These are phyloP conservation scores for Penicillium sp. DNA, from an alignment of 2,329 filamentous ascomycete species.

Conservation along the genomic window DNA sequence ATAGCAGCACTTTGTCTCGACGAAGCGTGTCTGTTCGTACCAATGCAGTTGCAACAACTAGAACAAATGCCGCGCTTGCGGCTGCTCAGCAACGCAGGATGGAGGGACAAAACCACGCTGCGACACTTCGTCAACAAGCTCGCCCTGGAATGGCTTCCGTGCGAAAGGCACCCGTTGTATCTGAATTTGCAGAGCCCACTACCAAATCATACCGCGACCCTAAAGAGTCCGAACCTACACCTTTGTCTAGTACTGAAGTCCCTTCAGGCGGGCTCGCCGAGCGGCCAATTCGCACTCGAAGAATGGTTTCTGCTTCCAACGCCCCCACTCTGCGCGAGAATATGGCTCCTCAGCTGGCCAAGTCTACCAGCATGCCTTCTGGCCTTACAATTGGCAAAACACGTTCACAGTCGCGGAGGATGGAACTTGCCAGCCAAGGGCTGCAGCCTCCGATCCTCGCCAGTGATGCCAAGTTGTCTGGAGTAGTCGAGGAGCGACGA, in stretches of 20 bases:
- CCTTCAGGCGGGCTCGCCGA: conserved; percentile 46
- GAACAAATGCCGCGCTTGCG: conserved; percentile 49
- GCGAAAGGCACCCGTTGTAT: conserved; percentile 36
- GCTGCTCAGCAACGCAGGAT: conserved; percentile 49
- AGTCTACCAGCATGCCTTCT: conserved; percentile 41
- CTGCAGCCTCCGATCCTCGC: conserved; percentile 15
- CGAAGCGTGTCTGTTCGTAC: conserved; percentile 37
- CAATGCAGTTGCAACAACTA: conserved; percentile 38
- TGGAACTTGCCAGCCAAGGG: conserved; percentile 42
- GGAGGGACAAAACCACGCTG: conserved; percentile 54
- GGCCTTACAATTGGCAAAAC: conserved; percentile 50
- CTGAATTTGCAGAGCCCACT: conserved; percentile 30
- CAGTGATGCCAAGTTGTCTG: conserved; percentile 34
- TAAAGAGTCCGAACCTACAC: conserved; percentile 27
- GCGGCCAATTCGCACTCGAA: conserved; percentile 46
- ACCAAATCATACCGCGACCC: conserved; percentile 27
- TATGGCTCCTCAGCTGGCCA: conserved; percentile 35
- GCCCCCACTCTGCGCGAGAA: conserved; percentile 43
- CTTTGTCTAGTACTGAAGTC: conserved; percentile 13
- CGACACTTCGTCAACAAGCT: conserved; percentile 54
- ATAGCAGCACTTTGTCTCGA: conserved; percentile 38
- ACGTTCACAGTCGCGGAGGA: conserved; percentile 48
- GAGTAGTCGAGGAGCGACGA: conserved; percentile 29
- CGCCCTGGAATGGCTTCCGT: conserved; percentile 41
- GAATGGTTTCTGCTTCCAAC: conserved; percentile 44